Evolutionary conservation across 257 asterid species (phyloP), one percentile per base, ranked within the genome.

Genomic region (Lycium ferocissimum): DNA sequence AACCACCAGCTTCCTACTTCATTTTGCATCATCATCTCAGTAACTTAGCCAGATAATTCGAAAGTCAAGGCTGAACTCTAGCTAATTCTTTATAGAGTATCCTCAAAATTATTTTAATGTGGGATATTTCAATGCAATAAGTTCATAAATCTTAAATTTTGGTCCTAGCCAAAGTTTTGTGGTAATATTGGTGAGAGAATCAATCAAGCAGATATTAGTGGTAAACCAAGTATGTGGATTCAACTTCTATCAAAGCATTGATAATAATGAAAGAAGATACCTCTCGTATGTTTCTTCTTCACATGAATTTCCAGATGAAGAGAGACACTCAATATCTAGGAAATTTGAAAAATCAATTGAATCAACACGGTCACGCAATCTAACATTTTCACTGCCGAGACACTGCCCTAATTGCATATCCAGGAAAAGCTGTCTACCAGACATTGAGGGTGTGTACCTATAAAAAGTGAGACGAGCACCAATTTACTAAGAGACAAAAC

Each of bases 231-330:
- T 8, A 78, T 63, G 35, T 14, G 38, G n/a, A 37, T 78, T 20
- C 82, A 15, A 7, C n/a, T 33, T 54, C 33, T 56, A 53, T 49
- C 33, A 65, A 75, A 22, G 45, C 45, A 20, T 51, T 76, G 40
- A 53, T 26, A 8, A 43, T 57, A 56, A 51, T 14, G 56, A 22
- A 67, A 73, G 84, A n/a, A 22, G 18, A 80, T 87, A 96, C 99
- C 98, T 91, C 83, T 93, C 98, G 20, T 85, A 91, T n/a, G 90
- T 85, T 38, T 96, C 97, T 54, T 95, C 99, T 86, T 97, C 99
- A 62, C 96, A 92, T 7, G 99, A 97, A 87, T 95, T 94, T 35
- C 96, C 97, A 26, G 97, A 92, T n/a, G 98, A 93, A 85, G 99
- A 95, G 79, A 97, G 91, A 94, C 95, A 91, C 76, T 94, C 98